Conservation (phyloP, 441 rosid genomes). For the Sinapis alba region DNA sequence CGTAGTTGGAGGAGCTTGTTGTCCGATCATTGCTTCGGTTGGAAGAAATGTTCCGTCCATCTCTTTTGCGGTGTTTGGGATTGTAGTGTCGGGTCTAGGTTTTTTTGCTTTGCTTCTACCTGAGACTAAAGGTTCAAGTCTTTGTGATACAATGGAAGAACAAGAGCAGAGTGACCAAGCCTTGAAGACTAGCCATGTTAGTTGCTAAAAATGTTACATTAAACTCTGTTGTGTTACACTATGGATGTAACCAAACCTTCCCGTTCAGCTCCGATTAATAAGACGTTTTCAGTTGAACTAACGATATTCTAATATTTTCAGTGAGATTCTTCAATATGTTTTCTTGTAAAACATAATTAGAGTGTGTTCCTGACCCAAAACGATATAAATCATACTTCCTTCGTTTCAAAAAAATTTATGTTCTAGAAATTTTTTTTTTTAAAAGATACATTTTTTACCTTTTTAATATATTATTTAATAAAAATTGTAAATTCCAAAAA, state of each 20-base stretch:
- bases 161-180: neutral
- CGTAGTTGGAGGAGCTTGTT: neutral
- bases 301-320: neutral
- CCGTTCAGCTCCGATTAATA: neutral
- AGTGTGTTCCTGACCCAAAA: neutral
- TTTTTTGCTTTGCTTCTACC: neutral
- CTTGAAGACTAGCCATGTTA: neutral
- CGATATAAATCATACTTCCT: too few relatives aligned
- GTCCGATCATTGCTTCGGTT: neutral
- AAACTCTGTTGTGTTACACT: neutral
- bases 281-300: neutral
- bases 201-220: neutral
- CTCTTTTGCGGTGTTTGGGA: neutral
- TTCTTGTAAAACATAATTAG: neutral
- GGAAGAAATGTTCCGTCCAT: neutral
- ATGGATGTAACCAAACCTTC: neutral
- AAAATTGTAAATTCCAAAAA: too few relatives aligned
- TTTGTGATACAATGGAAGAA: conserved; percentile 1
- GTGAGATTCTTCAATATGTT: too few relatives aligned
- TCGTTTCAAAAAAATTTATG: too few relatives aligned
- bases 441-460: too few relatives aligned
- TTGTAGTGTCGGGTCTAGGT: neutral
- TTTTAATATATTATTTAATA: too few relatives aligned
- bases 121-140: neutral
- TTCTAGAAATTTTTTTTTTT: too few relatives aligned